phyloP scores from a whole-genome alignment of 2,329 filamentous ascomycete genomes.

The Exserohilum turcica region DNA sequence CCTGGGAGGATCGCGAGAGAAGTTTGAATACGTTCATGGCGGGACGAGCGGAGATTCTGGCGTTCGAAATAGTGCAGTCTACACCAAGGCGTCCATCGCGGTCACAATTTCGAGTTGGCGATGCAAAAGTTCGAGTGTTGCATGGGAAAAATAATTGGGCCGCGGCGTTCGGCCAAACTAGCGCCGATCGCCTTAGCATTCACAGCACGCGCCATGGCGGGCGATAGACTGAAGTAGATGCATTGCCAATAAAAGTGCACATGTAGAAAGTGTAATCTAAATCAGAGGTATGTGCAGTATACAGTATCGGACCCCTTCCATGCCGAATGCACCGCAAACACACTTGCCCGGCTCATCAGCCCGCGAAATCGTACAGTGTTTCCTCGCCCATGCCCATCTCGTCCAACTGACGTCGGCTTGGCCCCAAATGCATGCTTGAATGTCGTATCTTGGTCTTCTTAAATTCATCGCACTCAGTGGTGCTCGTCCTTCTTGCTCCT shows the following conservation, averaged over 20 bases:
- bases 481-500: conserved; percentile 44
- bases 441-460: conserved; percentile 12
- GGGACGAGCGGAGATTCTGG: neutral
- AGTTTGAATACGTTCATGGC: conserved; percentile 75
- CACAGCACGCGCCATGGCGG: conserved; percentile 3
- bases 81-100: neutral
- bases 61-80: neutral
- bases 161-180: conserved; percentile 24
- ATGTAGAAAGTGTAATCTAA: conserved; percentile 44
- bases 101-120: neutral
- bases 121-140: conserved; percentile 26
- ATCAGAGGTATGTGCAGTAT: conserved; percentile 49
- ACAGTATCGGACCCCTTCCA: conserved; percentile 36
- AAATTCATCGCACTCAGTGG: conserved; percentile 32
- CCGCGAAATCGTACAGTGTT: conserved; percentile 29
- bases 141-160: conserved; percentile 27
- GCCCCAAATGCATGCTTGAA: conserved; percentile 10
- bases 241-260: conserved; percentile 41
- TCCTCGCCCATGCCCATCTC: conserved; percentile 6
- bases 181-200: conserved; percentile 19
- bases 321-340: conserved; percentile 28
- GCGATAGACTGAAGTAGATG: conserved; percentile 15
- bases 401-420: neutral
- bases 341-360: conserved; percentile 20
- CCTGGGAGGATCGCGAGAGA: conserved; percentile 71